These are phyloP conservation scores for Heterobasidion parviporum DNA, from an alignment of 1,284 basidiomycete species.

Conservation along the genomic window DNA sequence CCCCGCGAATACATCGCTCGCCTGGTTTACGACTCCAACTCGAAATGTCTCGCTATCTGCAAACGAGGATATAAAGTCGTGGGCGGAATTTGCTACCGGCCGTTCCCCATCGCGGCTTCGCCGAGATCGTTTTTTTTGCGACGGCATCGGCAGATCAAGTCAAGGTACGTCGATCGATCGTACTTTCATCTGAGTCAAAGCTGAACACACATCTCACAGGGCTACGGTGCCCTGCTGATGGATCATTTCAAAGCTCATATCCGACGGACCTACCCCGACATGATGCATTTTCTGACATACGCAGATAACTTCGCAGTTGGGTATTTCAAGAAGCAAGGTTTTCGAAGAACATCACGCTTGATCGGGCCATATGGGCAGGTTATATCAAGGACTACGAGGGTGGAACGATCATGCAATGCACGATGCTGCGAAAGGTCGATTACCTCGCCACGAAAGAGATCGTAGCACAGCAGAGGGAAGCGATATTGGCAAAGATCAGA, in stretches of 20 bases:
- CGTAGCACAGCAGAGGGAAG: conserved; percentile 81
- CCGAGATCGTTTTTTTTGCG: conserved; percentile 99
- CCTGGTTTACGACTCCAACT: conserved; percentile 89
- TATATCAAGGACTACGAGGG: too few relatives aligned
- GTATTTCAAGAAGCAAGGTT: too few relatives aligned
- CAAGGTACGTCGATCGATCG: conserved; percentile 48
- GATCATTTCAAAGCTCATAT: conserved; percentile 98
- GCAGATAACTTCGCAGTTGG: background rate
- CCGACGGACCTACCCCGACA: conserved; percentile 66
- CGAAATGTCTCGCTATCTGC: conserved; percentile 89
- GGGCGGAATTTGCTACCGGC: conserved; percentile 95
- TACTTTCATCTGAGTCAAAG: too few relatives aligned
- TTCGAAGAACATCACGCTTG: too few relatives aligned
- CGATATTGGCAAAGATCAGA: conserved; percentile 84
- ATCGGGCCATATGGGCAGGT: too few relatives aligned
- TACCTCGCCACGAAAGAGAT: conserved; percentile 82
- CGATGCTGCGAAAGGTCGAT: conserved; percentile 68
- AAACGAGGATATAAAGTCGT: conserved; percentile 95
- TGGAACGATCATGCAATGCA: too few relatives aligned
- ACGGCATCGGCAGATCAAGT: conserved; percentile 96
- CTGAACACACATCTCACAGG: too few relatives aligned
- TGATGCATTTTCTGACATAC: conserved; percentile 95
- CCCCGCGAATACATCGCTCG: conserved; percentile 97
- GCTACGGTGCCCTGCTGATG: conserved; percentile 68
- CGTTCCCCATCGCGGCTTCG: conserved; percentile 89